Evolutionary conservation across 106 monocot species (phyloP), one percentile per base, ranked within the genome.

Genomic region (Platanthera guangdongensis): DNA sequence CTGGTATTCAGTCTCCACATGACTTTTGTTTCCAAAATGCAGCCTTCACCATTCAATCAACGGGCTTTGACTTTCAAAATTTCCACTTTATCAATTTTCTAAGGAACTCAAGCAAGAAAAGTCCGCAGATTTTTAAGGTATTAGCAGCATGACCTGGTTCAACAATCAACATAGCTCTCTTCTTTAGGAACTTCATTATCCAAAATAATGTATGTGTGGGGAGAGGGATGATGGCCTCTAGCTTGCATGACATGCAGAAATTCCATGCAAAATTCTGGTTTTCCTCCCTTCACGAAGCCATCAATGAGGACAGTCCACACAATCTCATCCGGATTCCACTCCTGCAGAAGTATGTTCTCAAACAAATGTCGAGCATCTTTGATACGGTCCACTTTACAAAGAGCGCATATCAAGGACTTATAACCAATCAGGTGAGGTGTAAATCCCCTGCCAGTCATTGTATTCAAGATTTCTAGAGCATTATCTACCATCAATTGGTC

Each of bases 271-370:
- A 90, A 77, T 51, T 86, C 81, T 32, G 46, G 25, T 71, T 82
- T 73, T 22, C 95, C 86, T 63, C 73, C 81, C 75, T 81, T 92
- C 49, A 85, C 39, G 62, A 95, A 77, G 78, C 92, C 92, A 88
- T 95, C 95, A 71, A 95, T 86, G 30, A 95, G 82, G 53, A 95
- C 76, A 57, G 92, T 90, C 95, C 92, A 92, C n/a, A 85, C 90
- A 72, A 95, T 79, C 76, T 95, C 92, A 83, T 95, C 95, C 76
- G 95, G 86, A 90, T 78, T 92, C 89, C 87, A 95, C 15, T 84
- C 54, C 51, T 80, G 78, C 10, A 39, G 65, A 76, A 90, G 88
- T 84, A 95, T 83, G 73, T 71, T 78, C 47, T 82, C 83, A 79
- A 95, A 95, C 49, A 92, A 39, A 55, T 73, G 60, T 52, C 78